Percentiles rank a stretch among this genome's conserved stretches.
phyloP scores from a whole-genome alignment of 1,139 yeast species.

The Kurtzmaniella quercitrusa region DNA sequence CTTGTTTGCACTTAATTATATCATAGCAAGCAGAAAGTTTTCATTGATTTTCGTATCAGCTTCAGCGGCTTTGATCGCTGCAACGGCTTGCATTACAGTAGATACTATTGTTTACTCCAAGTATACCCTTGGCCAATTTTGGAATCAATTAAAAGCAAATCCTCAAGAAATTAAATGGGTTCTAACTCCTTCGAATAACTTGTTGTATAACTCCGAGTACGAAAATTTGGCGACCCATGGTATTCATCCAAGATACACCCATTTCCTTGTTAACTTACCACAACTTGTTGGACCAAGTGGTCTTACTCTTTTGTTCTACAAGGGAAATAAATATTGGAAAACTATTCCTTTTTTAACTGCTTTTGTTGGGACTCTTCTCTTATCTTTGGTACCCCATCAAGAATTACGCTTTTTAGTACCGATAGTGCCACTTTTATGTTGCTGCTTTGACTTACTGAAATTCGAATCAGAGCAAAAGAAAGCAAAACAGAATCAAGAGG shows the following conservation, averaged over 20 bases:
- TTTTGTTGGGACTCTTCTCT: constrained; percentile 53
- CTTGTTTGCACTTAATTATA: constrained; percentile 33
- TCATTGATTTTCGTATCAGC: constrained; percentile 19
- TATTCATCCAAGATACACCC: constrained; percentile 73
- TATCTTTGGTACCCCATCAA: constrained; percentile 84
- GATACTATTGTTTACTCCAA: constrained; percentile 44
- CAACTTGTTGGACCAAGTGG: constrained; percentile 74
- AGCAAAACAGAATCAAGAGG: background rate
- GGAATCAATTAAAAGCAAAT: constrained; percentile 2
- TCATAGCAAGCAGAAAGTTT: constrained; percentile 19
- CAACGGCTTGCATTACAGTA: constrained; percentile 37
- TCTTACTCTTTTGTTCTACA: constrained; percentile 39
- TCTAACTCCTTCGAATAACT: constrained; percentile 73
- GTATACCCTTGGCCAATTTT: constrained; percentile 5
- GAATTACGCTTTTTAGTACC: constrained; percentile 86
- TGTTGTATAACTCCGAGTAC: constrained; percentile 60
- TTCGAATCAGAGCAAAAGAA: constrained; percentile 7
- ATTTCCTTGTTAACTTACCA: constrained; percentile 71
- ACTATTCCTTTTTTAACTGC: constrained; percentile 58
- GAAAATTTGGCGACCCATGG: constrained; percentile 76
- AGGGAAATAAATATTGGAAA: constrained; percentile 28
- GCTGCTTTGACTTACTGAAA: constrained; percentile 49
- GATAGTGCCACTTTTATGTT: constrained; percentile 63
- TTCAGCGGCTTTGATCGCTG: constrained; percentile 29
- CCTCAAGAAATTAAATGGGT: constrained; percentile 26